phyloP scores from a whole-genome alignment of 2,329 filamentous ascomycete species.

The Trichoderma atrobrunneum region DNA sequence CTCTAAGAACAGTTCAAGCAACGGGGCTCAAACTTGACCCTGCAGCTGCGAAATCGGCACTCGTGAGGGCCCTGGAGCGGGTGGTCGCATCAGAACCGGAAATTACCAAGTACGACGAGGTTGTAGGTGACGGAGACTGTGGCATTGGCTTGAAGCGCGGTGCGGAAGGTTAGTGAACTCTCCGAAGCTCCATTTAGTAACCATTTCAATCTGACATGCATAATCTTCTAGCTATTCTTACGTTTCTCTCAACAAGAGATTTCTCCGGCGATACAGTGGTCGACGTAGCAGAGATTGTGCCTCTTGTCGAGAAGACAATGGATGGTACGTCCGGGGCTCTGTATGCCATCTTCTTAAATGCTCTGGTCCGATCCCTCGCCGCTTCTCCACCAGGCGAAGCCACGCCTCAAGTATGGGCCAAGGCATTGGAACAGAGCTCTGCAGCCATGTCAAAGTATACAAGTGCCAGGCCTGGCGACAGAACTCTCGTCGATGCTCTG shows the following conservation, averaged over 20 bases:
- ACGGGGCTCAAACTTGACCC: neutral
- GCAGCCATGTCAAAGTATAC: neutral
- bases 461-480: neutral
- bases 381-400: neutral
- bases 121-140: neutral
- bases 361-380: neutral
- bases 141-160: neutral
- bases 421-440: neutral
- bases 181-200: neutral
- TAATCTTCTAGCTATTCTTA: neutral
- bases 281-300: neutral
- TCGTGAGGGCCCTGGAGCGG: neutral
- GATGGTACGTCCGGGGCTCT: neutral
- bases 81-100: neutral
- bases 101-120: neutral
- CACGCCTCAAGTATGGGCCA: neutral
- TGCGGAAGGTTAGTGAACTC: neutral
- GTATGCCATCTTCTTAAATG: neutral
- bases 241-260: neutral
- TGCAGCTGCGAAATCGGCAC: neutral
- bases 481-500: neutral
- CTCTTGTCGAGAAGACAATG: neutral
- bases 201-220: neutral
- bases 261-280: neutral
- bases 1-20: neutral